A percentile compares a stretch with the other conserved stretches of the same genome.
Evolutionary conservation across 225 moss, liverwort and hornwort species (phyloP).

Genomic region (Ulota crispa): DNA sequence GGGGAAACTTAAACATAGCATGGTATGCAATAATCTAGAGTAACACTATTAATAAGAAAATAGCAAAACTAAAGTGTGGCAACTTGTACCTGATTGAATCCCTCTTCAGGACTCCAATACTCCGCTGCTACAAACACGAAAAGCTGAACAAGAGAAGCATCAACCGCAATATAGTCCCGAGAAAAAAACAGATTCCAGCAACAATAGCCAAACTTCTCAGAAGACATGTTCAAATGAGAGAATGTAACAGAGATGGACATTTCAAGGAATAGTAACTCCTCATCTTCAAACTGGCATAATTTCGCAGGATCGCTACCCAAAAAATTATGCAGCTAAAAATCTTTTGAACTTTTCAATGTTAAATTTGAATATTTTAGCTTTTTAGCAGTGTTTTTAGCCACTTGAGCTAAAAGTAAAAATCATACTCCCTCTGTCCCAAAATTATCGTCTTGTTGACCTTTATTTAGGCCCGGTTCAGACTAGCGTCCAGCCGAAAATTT

Average conservation of each 20-base stretch:
- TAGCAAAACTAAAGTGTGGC: constrained; percentile 24
- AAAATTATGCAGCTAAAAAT: too few relatives aligned
- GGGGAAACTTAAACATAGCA: background rate
- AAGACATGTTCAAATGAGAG: background rate
- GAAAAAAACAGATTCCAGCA: background rate
- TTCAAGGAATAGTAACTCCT: background rate
- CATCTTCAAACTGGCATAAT: too few relatives aligned
- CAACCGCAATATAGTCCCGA: background rate
- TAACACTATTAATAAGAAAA: background rate
- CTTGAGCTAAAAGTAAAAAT: too few relatives aligned
- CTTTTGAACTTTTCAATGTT: too few relatives aligned
- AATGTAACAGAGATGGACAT: background rate
- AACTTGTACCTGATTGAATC: constrained; percentile 68
- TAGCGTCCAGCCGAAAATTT: too few relatives aligned
- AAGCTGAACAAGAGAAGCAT: constrained; percentile 44
- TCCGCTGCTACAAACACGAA: constrained; percentile 94
- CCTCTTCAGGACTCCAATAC: constrained; percentile 77
- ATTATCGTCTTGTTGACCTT: too few relatives aligned
- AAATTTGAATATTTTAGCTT: too few relatives aligned
- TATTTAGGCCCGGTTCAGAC: too few relatives aligned
- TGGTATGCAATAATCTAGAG: background rate
- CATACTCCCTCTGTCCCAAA: too few relatives aligned
- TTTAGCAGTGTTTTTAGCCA: too few relatives aligned
- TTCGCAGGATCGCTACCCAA: too few relatives aligned
- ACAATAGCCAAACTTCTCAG: background rate